These are phyloP conservation scores for Claviceps sp. DNA, from an alignment of 2,329 filamentous ascomycete species.

Conservation along the genomic window DNA sequence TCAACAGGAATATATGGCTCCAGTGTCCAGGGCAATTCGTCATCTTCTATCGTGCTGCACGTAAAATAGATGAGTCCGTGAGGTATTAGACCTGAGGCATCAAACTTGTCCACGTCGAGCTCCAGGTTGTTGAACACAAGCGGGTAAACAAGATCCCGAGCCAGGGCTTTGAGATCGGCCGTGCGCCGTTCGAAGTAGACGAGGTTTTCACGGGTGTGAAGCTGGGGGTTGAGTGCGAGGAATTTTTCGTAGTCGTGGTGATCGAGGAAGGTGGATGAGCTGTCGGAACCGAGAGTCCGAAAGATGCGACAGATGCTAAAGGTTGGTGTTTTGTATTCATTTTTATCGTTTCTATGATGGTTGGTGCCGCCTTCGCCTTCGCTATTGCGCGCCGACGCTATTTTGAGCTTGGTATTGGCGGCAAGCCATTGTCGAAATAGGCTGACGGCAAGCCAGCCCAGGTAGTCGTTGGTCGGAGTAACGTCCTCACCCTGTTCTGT, in stretches of 20 bases:
- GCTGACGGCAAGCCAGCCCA: slow-evolving; percentile 80
- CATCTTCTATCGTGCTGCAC: slow-evolving; percentile 33
- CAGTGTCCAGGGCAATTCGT: slow-evolving; percentile 36
- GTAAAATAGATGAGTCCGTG: slow-evolving; percentile 36
- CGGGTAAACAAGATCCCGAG: slow-evolving; percentile 68
- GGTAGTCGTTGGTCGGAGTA: slow-evolving; percentile 62
- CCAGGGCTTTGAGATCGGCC: slow-evolving; percentile 77
- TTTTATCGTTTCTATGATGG: neutral
- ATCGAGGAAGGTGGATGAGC: slow-evolving; percentile 49
- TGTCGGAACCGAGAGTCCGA: slow-evolving; percentile 55
- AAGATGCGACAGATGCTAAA: slow-evolving; percentile 60
- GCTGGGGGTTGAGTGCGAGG: slow-evolving; percentile 66
- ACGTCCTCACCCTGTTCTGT: slow-evolving; percentile 74
- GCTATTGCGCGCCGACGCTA: slow-evolving; percentile 19
- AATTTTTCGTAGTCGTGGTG: slow-evolving; percentile 89
- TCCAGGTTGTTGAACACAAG: slow-evolving; percentile 78
- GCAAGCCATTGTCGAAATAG: slow-evolving; percentile 89
- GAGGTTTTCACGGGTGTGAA: slow-evolving; percentile 79
- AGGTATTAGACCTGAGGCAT: slow-evolving; percentile 17
- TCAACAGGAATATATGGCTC: neutral
- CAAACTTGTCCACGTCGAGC: slow-evolving; percentile 46
- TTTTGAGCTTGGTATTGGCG: slow-evolving; percentile 70
- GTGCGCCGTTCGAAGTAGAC: slow-evolving; percentile 74
- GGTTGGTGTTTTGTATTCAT: slow-evolving; percentile 31
- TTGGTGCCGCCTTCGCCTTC: slow-evolving; percentile 5